A percentile compares a stretch with the other conserved stretches of the same genome.
These are phyloP conservation scores for Aegilops tauschii DNA, from an alignment of 176 grass and related monocot genomes.

Conservation along the genomic window DNA sequence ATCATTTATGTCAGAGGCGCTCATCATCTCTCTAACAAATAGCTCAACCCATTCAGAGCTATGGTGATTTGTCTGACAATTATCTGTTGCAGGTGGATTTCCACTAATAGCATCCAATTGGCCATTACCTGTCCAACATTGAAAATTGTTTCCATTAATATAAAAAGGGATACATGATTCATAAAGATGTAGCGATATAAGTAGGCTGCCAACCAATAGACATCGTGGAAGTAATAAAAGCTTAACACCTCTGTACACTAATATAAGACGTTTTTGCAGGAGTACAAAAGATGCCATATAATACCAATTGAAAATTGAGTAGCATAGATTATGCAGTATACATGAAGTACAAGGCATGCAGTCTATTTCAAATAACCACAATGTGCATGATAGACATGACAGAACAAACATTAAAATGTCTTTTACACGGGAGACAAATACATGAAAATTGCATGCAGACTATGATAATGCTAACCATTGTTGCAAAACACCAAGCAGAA, in stretches of 20 bases:
- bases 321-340: not conserved
- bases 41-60: conserved; percentile 75
- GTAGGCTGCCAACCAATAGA: not conserved
- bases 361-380: conserved; percentile 19
- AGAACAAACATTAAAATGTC: not conserved
- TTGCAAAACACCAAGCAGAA: not conserved
- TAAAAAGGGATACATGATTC: not conserved
- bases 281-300: not conserved
- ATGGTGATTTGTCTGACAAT: conserved; percentile 30
- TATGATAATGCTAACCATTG: not conserved
- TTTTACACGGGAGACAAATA: not conserved
- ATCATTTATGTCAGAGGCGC: conserved; percentile 69
- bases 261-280: too few species aligned
- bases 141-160: conserved; percentile 7
- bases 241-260: not conserved
- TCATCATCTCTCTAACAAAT: conserved; percentile 82
- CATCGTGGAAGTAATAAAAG: conserved; percentile 7
- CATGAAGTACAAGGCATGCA: not conserved
- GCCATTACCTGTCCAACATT: conserved; percentile 46
- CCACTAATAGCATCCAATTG: conserved; percentile 35
- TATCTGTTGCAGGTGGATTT: conserved; percentile 27
- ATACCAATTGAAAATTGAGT: not conserved
- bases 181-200: conserved; percentile 4
- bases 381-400: not conserved
- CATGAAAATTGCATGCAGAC: not conserved